Evolutionary conservation across 257 asterid species (phyloP).

Genomic region (Gentiana macrophylla): DNA sequence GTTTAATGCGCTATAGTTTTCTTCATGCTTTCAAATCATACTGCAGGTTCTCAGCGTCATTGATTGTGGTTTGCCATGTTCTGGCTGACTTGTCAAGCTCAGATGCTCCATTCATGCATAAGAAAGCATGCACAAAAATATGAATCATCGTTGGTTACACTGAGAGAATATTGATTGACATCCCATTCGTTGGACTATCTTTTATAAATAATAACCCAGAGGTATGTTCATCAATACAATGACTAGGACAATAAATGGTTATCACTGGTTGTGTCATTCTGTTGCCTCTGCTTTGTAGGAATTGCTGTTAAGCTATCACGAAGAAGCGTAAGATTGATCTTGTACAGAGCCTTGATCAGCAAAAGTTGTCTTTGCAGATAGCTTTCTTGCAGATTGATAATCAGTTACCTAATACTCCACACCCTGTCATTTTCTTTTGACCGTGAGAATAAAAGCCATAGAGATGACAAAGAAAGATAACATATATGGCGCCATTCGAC

Average conservation of each 20-base stretch:
- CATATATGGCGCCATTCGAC: slow-evolving; percentile 29
- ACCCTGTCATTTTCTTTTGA: slow-evolving; percentile 85
- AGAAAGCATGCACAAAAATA: slow-evolving; percentile 35
- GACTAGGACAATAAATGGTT: not conserved
- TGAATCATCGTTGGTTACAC: slow-evolving; percentile 40
- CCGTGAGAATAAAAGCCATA: slow-evolving; percentile 38
- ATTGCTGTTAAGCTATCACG: slow-evolving; percentile 78
- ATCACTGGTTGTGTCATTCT: slow-evolving; percentile 8
- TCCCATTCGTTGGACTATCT: slow-evolving; percentile 86
- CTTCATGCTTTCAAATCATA: slow-evolving; percentile 7
- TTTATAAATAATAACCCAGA: slow-evolving; percentile 76
- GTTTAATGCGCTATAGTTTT: slow-evolving; percentile 5
- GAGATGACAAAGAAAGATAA: slow-evolving; percentile 34
- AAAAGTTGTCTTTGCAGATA: slow-evolving; percentile 61
- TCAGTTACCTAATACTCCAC: slow-evolving; percentile 62
- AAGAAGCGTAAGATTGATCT: slow-evolving; percentile 53
- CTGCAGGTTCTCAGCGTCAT: slow-evolving; percentile 81
- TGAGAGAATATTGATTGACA: slow-evolving; percentile 56
- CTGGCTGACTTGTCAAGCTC: slow-evolving; percentile 56
- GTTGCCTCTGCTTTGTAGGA: slow-evolving; percentile 47
- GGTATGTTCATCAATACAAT: slow-evolving; percentile 32
- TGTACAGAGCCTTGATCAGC: slow-evolving; percentile 72
- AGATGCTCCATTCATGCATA: slow-evolving; percentile 42
- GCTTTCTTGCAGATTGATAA: slow-evolving; percentile 80
- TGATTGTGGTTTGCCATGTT: slow-evolving; percentile 76